These are phyloP conservation scores for Thielaviopsis euricoi DNA, from an alignment of 2,329 filamentous ascomycete genomes.

Conservation along the genomic window DNA sequence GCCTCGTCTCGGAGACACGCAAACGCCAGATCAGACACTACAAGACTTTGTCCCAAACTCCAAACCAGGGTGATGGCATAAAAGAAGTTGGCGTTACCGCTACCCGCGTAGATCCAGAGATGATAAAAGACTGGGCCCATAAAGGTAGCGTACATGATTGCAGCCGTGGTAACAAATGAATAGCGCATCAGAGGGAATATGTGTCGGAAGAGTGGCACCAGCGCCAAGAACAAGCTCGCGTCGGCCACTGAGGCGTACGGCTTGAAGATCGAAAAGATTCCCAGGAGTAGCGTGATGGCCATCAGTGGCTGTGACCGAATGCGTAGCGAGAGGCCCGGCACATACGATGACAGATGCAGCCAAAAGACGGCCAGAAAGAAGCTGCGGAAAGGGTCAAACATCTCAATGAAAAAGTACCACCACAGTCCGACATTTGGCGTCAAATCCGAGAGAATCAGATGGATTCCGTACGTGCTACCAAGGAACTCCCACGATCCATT, in stretches of 20 bases:
- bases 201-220: constrained; percentile 78
- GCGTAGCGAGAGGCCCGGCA: constrained; percentile 69
- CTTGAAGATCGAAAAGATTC: constrained; percentile 89
- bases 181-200: constrained; percentile 88
- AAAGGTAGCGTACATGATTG: constrained; percentile 72
- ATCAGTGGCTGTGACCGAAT: constrained; percentile 75
- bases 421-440: constrained; percentile 91
- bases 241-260: constrained; percentile 91
- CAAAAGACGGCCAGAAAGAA: constrained; percentile 98
- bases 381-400: constrained; percentile 93
- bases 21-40: constrained; percentile 78
- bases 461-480: constrained; percentile 77
- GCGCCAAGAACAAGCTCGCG: constrained; percentile 66
- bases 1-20: constrained; percentile 83
- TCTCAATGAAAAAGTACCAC: constrained; percentile 99
- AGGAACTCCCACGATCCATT: constrained; percentile 77
- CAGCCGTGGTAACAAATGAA: constrained; percentile 69
- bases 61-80: constrained; percentile 98
- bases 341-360: constrained; percentile 84
- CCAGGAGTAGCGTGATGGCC: constrained; percentile 67
- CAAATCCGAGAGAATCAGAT: constrained; percentile 77
- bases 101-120: constrained; percentile 95
- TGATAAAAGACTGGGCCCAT: constrained; percentile 92
- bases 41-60: constrained; percentile 74
- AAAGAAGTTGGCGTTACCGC: constrained; percentile 97